Base-by-base conservation (phyloP, 768 basidiomycete species). In the Lentinula boryana region DNA sequence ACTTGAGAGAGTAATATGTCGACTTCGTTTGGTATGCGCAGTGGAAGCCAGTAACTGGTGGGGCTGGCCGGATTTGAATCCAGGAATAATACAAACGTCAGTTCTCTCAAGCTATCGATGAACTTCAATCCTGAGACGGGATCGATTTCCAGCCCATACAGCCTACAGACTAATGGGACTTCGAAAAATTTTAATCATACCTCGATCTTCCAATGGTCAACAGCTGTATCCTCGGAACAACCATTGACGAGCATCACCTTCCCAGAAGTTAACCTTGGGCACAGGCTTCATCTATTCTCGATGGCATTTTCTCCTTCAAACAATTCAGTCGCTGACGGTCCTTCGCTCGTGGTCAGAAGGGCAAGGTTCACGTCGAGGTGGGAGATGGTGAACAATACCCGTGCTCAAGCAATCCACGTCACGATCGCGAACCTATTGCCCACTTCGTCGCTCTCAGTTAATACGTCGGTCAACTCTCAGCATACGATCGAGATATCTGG, bases 371-470 rank as follows among this genome's bases (percentile, higher is more conserved):
- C 77, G 7, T 76, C 74, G 0, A 74, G 80, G 21, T 83, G 80
- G 81, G 75, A 78, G 35, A 66, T 74, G 18, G 66, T 77, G 31
- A 46, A 71, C 31, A 71, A 70, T 2, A 66, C 66, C 52, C 76
- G 75, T 27, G 76, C 76, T 4, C 82, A 84, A 63, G 76, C 74
- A 0, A 76, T 85, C 0, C 79, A 82, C 48, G 75, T 85, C 43
- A 82, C 80, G 0, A 63, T 85, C 12, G 77, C 78, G 23, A 85
- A 85, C 63, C 69, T 83, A 10, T 70, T 81, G 8, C 78, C 83
- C 0, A 69, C 70, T 2, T 70, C 53, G 38, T 54, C 71, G 1
- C 55, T 67, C 1, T 69, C 71, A 0, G 63, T 60, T 2, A 62
- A 64, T 35, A 71, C 74, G 0, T 75, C 79, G 2, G 36, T 79